Evolutionary conservation across 2,329 filamentous ascomycete genomes (phyloP).

Genomic region (Alternaria brassicae): DNA sequence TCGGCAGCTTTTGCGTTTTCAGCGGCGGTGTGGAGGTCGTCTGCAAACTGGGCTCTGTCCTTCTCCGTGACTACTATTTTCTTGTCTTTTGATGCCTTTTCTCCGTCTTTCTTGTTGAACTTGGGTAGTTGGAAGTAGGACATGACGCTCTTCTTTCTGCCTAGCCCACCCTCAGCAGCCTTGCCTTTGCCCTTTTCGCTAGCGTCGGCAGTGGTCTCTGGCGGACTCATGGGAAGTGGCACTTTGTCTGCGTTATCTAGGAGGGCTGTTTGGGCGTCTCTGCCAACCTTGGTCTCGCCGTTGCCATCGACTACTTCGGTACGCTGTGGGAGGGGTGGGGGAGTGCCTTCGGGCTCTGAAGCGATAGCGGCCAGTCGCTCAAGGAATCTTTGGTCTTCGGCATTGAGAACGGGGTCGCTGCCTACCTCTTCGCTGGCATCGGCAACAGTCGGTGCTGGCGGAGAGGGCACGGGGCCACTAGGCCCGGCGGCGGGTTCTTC

Average conservation of each 20-base stretch:
- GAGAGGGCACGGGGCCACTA: constrained; percentile 24
- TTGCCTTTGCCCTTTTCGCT: constrained; percentile 36
- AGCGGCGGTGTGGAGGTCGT: constrained; percentile 45
- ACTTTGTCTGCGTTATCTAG: constrained; percentile 58
- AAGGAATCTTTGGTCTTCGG: constrained; percentile 68
- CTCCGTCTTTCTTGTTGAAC: constrained; percentile 44
- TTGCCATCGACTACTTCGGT: constrained; percentile 41
- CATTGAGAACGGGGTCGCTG: constrained; percentile 59
- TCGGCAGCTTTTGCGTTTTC: constrained; percentile 43
- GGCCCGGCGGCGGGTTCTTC: constrained; percentile 33
- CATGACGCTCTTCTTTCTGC: constrained; percentile 50
- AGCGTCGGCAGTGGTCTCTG: constrained; percentile 42
- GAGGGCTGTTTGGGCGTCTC: constrained; percentile 56
- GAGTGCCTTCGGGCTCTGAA: constrained; percentile 48
- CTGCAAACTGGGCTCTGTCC: constrained; percentile 45
- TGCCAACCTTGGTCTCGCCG: constrained; percentile 47
- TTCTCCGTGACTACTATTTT: constrained; percentile 46
- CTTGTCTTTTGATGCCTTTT: constrained; percentile 41
- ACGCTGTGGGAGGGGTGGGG: constrained; percentile 52
- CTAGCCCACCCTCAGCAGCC: constrained; percentile 36
- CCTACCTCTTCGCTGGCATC: constrained; percentile 39
- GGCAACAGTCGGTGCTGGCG: constrained; percentile 31
- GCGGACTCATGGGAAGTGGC: constrained; percentile 59
- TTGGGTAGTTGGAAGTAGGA: constrained; percentile 44
- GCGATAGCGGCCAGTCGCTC: constrained; percentile 58